Conservation (phyloP, 345 rosid genomes). For the Arabidopsis thaliana region TAIR10.1 NC_003070.9:8253501-8254000, state of each 20-base stretch:
- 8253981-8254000: not conserved
- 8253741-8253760: slow-evolving; percentile 10
- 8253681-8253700: not conserved
- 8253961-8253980: slow-evolving; percentile 11
- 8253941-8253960: not conserved
- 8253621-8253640: slow-evolving; percentile 4
- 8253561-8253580: slow-evolving; percentile 14
- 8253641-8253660: not conserved
- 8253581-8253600: not conserved
- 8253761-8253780: not conserved
- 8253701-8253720: not conserved
- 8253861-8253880: slow-evolving; percentile 37
- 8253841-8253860: slow-evolving; percentile 51
- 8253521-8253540: slow-evolving; percentile 64
- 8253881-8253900: slow-evolving; percentile 62
- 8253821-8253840: slow-evolving; percentile 63
- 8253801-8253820: slow-evolving; percentile 49
- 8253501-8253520: slow-evolving; percentile 64
- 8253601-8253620: not conserved
- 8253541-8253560: slow-evolving; percentile 57
- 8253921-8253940: not conserved
- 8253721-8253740: not conserved
- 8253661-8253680: not conserved
- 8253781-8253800: not conserved
- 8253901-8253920: slow-evolving; percentile 34